Conservation (phyloP, 148 eudicot genomes). For the Arbutus unedo region DNA sequence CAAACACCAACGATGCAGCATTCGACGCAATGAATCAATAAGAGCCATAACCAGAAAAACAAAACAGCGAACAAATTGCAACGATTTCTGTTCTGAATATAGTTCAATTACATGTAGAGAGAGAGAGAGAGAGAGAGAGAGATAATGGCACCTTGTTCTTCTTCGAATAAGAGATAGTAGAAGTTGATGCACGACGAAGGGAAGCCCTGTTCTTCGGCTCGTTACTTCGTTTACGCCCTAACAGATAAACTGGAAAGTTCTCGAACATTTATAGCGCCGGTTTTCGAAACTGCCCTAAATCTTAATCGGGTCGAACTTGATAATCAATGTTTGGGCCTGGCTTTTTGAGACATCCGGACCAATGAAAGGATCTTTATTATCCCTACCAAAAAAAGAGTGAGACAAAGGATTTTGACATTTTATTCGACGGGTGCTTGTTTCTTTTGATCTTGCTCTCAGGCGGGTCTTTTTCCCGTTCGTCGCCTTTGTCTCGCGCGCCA, state of each 20-base stretch:
- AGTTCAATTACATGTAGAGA: neutral
- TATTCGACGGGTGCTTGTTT: no score
- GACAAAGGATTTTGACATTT: no score
- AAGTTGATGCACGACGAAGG: constrained; percentile 24
- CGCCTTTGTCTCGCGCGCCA: no score
- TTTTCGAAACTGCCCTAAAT: constrained; percentile 36
- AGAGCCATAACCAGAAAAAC: neutral
- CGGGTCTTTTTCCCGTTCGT: no score
- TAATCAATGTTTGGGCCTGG: neutral
- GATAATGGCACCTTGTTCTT: neutral
- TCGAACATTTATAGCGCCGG: constrained; percentile 16
- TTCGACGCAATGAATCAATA: neutral
- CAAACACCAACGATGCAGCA: neutral
- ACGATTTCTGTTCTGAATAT: no score
- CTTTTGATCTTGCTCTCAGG: no score
- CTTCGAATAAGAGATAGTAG: constrained; percentile 8
- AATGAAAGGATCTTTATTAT: no score
- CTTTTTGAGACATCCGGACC: neutral
- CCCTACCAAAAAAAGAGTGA: no score
- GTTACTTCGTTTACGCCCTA: constrained; percentile 72
- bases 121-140: neutral
- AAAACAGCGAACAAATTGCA: neutral
- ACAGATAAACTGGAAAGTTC: constrained; percentile 19
- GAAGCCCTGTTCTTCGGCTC: constrained; percentile 64
- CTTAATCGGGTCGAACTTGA: neutral